Percentiles rank a stretch among this genome's conserved stretches.
Evolutionary conservation across 2,329 filamentous ascomycete genomes (phyloP).

Genomic region (Curvularia lunata): DNA sequence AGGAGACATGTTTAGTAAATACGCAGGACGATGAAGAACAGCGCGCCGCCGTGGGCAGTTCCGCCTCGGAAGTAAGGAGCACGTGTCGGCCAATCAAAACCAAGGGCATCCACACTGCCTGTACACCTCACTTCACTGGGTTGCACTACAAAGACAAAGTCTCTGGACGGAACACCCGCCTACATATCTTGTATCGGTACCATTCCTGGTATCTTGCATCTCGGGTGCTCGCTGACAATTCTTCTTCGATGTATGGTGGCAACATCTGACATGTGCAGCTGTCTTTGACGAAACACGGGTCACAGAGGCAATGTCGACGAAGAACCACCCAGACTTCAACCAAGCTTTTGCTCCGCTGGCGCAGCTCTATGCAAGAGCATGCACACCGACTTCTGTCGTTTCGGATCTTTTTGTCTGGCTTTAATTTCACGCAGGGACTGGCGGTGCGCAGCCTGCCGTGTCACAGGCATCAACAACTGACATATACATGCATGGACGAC

Average conservation of each 20-base stretch:
- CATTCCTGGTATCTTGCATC: not conserved
- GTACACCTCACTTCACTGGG: not conserved
- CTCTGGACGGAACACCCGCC: too few relatives aligned
- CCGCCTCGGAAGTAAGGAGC: not conserved
- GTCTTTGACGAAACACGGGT: not conserved
- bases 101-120: not conserved
- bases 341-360: not conserved
- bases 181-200: not conserved
- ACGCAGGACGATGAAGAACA: not conserved
- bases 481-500: not conserved
- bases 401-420: not conserved
- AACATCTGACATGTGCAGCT: not conserved
- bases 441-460: not conserved
- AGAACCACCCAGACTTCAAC: not conserved
- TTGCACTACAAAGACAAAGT: not conserved
- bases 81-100: constrained; percentile 20
- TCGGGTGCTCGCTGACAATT: not conserved
- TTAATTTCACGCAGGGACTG: not conserved
- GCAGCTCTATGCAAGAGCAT: not conserved
- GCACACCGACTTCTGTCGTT: not conserved
- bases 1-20: constrained; percentile 22
- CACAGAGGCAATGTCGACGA: not conserved
- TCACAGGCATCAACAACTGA: not conserved
- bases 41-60: constrained; percentile 11
- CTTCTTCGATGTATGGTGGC: not conserved